These are phyloP conservation scores for Ligustrum vulgare DNA, from an alignment of 257 asterid genomes.

Conservation along the genomic window DNA sequence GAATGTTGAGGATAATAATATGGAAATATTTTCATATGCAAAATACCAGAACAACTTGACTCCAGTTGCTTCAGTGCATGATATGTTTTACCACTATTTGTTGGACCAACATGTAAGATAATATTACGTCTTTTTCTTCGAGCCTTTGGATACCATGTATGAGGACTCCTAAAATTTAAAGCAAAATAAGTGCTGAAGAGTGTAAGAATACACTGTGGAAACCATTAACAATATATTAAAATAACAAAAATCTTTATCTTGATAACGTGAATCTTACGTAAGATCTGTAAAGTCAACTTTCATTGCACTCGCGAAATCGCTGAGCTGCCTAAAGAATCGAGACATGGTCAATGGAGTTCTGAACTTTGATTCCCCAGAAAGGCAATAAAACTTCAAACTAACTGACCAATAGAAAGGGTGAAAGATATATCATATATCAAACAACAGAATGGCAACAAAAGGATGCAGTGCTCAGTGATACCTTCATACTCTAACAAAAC, in stretches of 20 bases:
- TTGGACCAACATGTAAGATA: constrained; percentile 90
- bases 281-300: constrained; percentile 85
- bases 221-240: constrained; percentile 14
- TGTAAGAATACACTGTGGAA: not conserved
- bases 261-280: constrained; percentile 53
- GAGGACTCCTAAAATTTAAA: constrained; percentile 61
- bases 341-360: constrained; percentile 32
- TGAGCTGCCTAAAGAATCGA: constrained; percentile 44
- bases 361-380: constrained; percentile 34
- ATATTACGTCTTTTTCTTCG: constrained; percentile 71
- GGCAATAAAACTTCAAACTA: constrained; percentile 32
- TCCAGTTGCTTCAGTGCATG: constrained; percentile 80
- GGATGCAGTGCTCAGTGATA: not conserved
- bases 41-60: constrained; percentile 69
- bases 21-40: not conserved
- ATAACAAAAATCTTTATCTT: constrained; percentile 17
- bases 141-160: constrained; percentile 90
- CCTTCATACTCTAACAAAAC: not conserved
- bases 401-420: constrained; percentile 40
- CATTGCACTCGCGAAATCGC: constrained; percentile 39
- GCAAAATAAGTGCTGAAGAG: constrained; percentile 3
- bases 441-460: constrained; percentile 11
- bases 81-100: constrained; percentile 96
- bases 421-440: constrained; percentile 17
- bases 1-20: constrained; percentile 1